These are phyloP conservation scores for Lachnellula willkommii DNA, from an alignment of 2,329 filamentous ascomycete species.

Conservation along the genomic window DNA sequence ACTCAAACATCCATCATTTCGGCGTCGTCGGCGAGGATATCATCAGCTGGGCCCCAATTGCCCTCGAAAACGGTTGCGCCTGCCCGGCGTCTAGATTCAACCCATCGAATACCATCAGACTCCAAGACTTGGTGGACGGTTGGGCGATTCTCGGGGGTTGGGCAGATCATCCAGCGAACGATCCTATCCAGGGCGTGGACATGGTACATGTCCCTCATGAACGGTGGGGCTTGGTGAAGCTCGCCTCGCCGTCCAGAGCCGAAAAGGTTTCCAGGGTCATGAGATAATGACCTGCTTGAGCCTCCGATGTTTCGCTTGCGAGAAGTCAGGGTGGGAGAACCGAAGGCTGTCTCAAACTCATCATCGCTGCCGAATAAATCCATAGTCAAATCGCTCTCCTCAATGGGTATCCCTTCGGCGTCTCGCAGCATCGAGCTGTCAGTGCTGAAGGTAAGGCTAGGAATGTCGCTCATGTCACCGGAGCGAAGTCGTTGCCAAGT, in stretches of 20 bases:
- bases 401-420: conserved; percentile 63
- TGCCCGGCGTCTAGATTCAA: conserved; percentile 68
- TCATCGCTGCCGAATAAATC: conserved; percentile 37
- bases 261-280: conserved; percentile 32
- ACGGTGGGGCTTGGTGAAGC: conserved; percentile 66
- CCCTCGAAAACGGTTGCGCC: conserved; percentile 96
- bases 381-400: conserved; percentile 28
- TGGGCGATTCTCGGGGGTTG: conserved; percentile 68
- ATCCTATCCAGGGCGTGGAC: conserved; percentile 74
- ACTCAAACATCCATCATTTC: conserved; percentile 35
- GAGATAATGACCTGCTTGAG: conserved; percentile 28
- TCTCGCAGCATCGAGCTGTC: conserved; percentile 68
- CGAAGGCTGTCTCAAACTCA: conserved; percentile 33
- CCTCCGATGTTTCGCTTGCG: conserved; percentile 27
- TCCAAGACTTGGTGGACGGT: conserved; percentile 67
- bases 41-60: conserved; percentile 79
- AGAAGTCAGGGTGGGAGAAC: conserved; percentile 30
- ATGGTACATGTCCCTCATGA: conserved; percentile 78
- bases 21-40: conserved; percentile 35
- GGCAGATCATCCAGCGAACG: conserved; percentile 82
- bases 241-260: conserved; percentile 46
- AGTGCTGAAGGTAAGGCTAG: conserved; percentile 77
- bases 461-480: conserved; percentile 83
- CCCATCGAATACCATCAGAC: conserved; percentile 73
- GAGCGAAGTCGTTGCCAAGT: conserved; percentile 87